Conservation (phyloP, 441 rosid genomes). For the Isatis lusitanica region DNA sequence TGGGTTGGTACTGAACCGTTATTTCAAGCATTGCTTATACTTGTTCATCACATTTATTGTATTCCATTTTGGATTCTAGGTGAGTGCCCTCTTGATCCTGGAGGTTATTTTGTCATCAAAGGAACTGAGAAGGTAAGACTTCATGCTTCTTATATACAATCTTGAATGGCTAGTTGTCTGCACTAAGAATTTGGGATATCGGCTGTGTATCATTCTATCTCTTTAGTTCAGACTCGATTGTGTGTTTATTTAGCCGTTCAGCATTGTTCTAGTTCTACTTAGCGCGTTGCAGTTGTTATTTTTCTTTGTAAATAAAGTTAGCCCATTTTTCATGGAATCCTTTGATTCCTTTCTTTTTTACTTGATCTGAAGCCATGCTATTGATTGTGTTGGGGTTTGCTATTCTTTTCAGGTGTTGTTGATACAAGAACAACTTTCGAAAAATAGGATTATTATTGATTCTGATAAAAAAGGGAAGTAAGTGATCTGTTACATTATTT, state of each 20-base stretch:
- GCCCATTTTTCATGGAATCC: not conserved
- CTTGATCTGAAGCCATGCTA: not conserved
- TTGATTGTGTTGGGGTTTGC: constrained; percentile 18
- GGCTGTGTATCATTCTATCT: constrained; percentile 11
- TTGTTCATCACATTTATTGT: constrained; percentile 20
- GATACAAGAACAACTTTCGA: constrained; percentile 96
- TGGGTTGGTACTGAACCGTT: constrained; percentile 57
- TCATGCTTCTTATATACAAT: constrained; percentile 2
- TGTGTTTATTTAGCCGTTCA: not conserved
- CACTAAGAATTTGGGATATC: constrained; percentile 15
- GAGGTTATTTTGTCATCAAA: constrained; percentile 89
- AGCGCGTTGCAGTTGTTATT: not conserved
- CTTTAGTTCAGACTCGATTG: not conserved
- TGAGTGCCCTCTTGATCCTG: constrained; percentile 97
- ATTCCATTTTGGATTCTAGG: constrained; percentile 50
- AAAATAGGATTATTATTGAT: constrained; percentile 90
- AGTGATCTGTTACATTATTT: constrained; percentile 44
- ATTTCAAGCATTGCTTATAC: constrained; percentile 4
- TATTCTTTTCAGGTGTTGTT: constrained; percentile 72
- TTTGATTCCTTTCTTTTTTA: not conserved
- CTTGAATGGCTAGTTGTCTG: constrained; percentile 4
- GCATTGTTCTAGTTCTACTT: constrained; percentile 3
- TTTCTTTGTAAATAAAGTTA: not conserved
- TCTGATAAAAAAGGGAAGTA: constrained; percentile 96
- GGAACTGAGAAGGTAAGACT: constrained; percentile 84